These are phyloP conservation scores for Sordariomycetes sp. DNA, from an alignment of 2,329 filamentous ascomycete genomes.

Conservation along the genomic window DNA sequence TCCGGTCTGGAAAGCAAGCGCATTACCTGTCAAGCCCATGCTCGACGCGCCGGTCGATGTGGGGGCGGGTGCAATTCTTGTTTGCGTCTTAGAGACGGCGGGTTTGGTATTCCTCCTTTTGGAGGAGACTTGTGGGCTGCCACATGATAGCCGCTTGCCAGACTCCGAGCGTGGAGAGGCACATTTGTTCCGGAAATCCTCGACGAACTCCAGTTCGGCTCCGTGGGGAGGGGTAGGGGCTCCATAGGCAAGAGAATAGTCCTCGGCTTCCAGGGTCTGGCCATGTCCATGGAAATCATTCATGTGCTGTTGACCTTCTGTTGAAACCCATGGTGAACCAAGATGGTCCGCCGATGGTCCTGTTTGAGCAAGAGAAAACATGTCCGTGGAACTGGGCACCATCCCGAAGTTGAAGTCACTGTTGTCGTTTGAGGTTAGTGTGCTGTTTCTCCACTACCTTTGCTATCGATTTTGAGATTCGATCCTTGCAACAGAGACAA, in stretches of 20 bases:
- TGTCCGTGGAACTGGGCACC: slow-evolving; percentile 34
- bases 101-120: slow-evolving; percentile 4
- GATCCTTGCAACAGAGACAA: slow-evolving; percentile 2
- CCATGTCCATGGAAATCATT: slow-evolving; percentile 38
- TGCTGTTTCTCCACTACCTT: slow-evolving; percentile 36
- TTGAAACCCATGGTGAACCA: slow-evolving; percentile 43
- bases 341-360: slow-evolving; percentile 47
- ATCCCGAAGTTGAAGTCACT: slow-evolving; percentile 48
- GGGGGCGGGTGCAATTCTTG: slow-evolving; percentile 17
- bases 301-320: slow-evolving; percentile 51
- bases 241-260: slow-evolving; percentile 5
- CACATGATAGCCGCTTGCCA: slow-evolving; percentile 2
- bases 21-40: slow-evolving; percentile 43
- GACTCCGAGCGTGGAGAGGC: slow-evolving; percentile 13
- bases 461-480: slow-evolving; percentile 13
- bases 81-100: not conserved
- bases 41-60: slow-evolving; percentile 35
- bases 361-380: slow-evolving; percentile 50
- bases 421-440: slow-evolving; percentile 36
- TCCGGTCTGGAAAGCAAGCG: slow-evolving; percentile 27
- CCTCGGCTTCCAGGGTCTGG: slow-evolving; percentile 17
- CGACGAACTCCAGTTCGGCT: slow-evolving; percentile 32
- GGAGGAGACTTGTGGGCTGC: slow-evolving; percentile 1
- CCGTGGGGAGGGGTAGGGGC: slow-evolving; percentile 4
- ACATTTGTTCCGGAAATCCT: slow-evolving; percentile 39